Percentiles rank a stretch among this genome's conserved stretches.
These are phyloP conservation scores for Scedosporium dehoogii DNA, from an alignment of 2,329 filamentous ascomycete genomes.

Conservation along the genomic window DNA sequence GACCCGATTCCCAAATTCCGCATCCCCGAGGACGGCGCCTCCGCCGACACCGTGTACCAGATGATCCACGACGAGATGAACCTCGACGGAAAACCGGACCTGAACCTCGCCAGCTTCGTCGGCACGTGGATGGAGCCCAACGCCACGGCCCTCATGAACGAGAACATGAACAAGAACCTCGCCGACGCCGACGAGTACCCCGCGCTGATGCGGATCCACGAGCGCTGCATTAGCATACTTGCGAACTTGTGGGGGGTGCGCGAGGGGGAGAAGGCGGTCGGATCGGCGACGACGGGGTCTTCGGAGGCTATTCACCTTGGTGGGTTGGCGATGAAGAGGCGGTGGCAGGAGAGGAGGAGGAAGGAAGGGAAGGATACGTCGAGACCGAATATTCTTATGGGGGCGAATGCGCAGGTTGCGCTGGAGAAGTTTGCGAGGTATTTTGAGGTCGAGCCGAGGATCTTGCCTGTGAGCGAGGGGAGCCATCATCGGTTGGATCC, in stretches of 20 bases:
- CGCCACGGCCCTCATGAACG: constrained; percentile 53
- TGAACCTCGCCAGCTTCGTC: constrained; percentile 63
- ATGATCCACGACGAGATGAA: constrained; percentile 54
- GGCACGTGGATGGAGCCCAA: constrained; percentile 63
- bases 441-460: constrained; percentile 61
- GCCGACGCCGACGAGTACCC: constrained; percentile 61
- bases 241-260: constrained; percentile 55
- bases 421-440: constrained; percentile 65
- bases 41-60: constrained; percentile 54
- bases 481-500: constrained; percentile 55
- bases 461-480: constrained; percentile 51
- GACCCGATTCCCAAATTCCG: constrained; percentile 49
- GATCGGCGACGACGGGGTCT: constrained; percentile 60
- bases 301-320: constrained; percentile 63
- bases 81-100: constrained; percentile 54
- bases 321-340: constrained; percentile 63
- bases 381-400: constrained; percentile 67
- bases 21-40: constrained; percentile 46
- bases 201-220: constrained; percentile 47
- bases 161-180: constrained; percentile 62
- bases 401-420: constrained; percentile 62
- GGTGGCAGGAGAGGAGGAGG: constrained; percentile 56
- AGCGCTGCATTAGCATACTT: constrained; percentile 59
- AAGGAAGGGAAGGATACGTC: constrained; percentile 51
- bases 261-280: constrained; percentile 53